Percentiles rank a stretch among this genome's conserved stretches.
These are phyloP conservation scores for Sclerotinia glacialis DNA, from an alignment of 2,329 filamentous ascomycete genomes.

Conservation along the genomic window DNA sequence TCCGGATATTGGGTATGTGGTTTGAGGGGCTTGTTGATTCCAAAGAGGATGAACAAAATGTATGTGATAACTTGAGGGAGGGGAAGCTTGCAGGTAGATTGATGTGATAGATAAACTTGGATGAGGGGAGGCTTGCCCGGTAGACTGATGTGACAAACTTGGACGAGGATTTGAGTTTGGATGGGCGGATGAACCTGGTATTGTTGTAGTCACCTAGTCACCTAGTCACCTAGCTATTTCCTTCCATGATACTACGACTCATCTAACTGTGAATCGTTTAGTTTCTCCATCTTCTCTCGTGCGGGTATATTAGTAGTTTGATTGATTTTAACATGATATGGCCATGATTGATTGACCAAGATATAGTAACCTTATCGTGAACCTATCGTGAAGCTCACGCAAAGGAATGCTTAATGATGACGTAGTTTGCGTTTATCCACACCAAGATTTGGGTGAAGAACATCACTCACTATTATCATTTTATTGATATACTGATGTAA, in stretches of 20 bases:
- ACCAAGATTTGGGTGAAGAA: background rate
- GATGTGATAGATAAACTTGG: background rate
- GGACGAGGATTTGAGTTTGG: background rate
- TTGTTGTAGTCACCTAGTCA: background rate
- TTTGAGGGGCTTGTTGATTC: background rate
- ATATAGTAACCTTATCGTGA: too few species aligned
- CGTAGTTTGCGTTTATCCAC: slow-evolving; percentile 10
- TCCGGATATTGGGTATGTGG: background rate
- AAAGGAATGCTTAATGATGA: background rate
- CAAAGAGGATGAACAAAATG: background rate
- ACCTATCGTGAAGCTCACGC: background rate
- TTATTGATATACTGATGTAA: too few species aligned
- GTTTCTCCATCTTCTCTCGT: background rate
- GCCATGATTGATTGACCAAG: background rate
- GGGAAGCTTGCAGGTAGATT: background rate
- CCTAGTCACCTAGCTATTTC: background rate
- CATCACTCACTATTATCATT: too few species aligned
- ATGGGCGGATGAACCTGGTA: background rate
- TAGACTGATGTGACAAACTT: too few species aligned
- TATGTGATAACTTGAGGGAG: background rate
- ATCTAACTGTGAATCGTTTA: slow-evolving; percentile 16
- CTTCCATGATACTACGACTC: background rate
- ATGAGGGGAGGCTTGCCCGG: background rate
- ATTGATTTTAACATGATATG: background rate
- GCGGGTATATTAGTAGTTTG: background rate